Evolutionary conservation across 306 rosid species (phyloP).

Genomic region (Quercus bicolor): DNA sequence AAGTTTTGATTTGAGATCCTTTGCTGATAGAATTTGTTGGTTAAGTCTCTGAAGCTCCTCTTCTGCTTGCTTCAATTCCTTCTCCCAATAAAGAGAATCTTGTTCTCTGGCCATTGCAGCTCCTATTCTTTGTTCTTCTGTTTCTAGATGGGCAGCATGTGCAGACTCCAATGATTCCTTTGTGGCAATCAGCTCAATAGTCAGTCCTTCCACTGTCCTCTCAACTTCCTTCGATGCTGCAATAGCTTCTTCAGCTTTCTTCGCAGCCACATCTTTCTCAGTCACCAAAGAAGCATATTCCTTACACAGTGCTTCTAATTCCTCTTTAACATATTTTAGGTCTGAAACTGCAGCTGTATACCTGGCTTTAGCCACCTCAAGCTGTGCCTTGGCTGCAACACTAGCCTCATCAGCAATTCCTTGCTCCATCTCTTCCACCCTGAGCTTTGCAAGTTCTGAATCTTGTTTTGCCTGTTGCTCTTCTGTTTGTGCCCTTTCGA

Average conservation of each 20-base stretch:
- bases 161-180: constrained; percentile 89
- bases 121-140: constrained; percentile 94
- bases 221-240: constrained; percentile 85
- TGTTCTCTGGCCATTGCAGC: constrained; percentile 93
- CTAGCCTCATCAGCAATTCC: constrained; percentile 97
- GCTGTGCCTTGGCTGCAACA: constrained; percentile 97
- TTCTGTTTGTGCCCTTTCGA: constrained; percentile 95
- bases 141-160: constrained; percentile 89
- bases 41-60: constrained; percentile 77
- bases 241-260: constrained; percentile 81
- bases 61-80: constrained; percentile 84
- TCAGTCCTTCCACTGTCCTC: constrained; percentile 87
- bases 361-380: constrained; percentile 95
- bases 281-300: constrained; percentile 70
- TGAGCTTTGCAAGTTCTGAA: constrained; percentile 93
- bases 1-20: constrained; percentile 84
- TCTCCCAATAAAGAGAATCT: constrained; percentile 91
- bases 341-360: constrained; percentile 72
- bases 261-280: constrained; percentile 67
- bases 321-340: constrained; percentile 73
- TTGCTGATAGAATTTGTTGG: constrained; percentile 65
- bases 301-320: constrained; percentile 60
- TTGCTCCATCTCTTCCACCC: constrained; percentile 99
- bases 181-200: constrained; percentile 78
- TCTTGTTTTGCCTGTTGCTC: constrained; percentile 94